Percentiles rank a stretch among this genome's conserved stretches.
Conservation (phyloP, 164 flowering plant species). For the Magnolia officinalis region DNA sequence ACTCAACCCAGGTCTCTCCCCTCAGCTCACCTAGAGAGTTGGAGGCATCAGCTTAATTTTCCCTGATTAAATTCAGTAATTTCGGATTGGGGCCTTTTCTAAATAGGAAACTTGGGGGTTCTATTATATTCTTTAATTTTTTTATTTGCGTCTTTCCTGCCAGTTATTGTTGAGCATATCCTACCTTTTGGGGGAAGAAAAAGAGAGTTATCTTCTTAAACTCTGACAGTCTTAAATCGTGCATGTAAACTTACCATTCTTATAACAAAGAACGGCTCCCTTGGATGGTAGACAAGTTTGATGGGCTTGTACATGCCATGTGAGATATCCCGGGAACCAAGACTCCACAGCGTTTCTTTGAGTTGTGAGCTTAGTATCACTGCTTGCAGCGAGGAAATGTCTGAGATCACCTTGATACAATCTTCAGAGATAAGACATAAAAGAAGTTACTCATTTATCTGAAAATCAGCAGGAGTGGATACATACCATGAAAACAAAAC, state of each 20-base stretch:
- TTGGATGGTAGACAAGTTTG: constrained; percentile 69
- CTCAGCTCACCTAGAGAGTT: neutral
- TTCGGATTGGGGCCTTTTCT: neutral
- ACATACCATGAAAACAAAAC: neutral
- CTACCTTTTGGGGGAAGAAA: no score
- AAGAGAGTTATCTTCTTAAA: neutral
- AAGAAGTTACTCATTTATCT: neutral
- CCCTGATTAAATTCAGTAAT: neutral
- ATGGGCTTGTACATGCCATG: constrained; percentile 51
- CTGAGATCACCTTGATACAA: constrained; percentile 40
- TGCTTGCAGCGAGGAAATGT: constrained; percentile 61
- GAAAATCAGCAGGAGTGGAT: neutral
- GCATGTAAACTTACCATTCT: constrained; percentile 47
- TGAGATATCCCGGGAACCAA: constrained; percentile 31
- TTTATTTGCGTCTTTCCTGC: no score
- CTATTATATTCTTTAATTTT: no score
- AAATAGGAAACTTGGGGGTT: no score
- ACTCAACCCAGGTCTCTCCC: neutral
- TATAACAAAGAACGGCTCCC: constrained; percentile 72
- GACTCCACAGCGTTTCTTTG: constrained; percentile 53
- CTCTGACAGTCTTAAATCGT: neutral
- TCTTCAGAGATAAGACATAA: constrained; percentile 29
- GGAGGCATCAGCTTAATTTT: neutral
- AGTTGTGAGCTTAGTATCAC: constrained; percentile 68
- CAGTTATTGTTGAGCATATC: no score